Base-by-base conservation (phyloP, 306 rosid genomes). In the Neltuma alba region DNA sequence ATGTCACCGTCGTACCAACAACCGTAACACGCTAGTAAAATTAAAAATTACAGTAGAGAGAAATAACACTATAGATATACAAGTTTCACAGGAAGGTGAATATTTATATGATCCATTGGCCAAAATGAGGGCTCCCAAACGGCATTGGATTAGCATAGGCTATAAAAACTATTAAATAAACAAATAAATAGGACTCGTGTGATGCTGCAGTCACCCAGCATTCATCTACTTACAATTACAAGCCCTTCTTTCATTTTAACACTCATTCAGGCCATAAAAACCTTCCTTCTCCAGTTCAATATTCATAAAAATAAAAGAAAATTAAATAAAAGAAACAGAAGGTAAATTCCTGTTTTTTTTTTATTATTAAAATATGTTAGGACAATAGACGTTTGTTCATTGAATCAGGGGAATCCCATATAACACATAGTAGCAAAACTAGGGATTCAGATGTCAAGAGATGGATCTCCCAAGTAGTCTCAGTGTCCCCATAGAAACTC, bases 401-500 rank as follows among this genome's bases (percentile, higher is more conserved):
- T n/a, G n/a, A n/a, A n/a, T n/a, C n/a, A n/a, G n/a, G n/a, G n/a
- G n/a, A n/a, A n/a, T n/a, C n/a, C n/a, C n/a, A n/a, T n/a, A n/a
- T n/a, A n/a, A n/a, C n/a, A n/a, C n/a, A n/a, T n/a, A n/a, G n/a
- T n/a, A n/a, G n/a, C n/a, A n/a, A n/a, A n/a, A n/a, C n/a, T n/a
- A n/a, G 23, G 34, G 77, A 66, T 76, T 41, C 82, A 85, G 76
- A 80, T 79, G 41, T 30, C 82, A 85, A 57, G 86, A 72, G 77
- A 79, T 47, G 66, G 69, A 75, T 66, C 78, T 79, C 78, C 82
- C 80, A 40, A 82, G 79, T 72, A 76, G 21, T 85, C 84, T 82
- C 41, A 82, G 38, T 30, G 79, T 82, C 76, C 84, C 89, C 52
- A 85, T 16, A 66, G 75, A 78, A 74, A 86, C 69, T 91, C 97